Evolutionary conservation across 148 eudicot species (phyloP).

Genomic region (Camellia sinensis): DNA sequence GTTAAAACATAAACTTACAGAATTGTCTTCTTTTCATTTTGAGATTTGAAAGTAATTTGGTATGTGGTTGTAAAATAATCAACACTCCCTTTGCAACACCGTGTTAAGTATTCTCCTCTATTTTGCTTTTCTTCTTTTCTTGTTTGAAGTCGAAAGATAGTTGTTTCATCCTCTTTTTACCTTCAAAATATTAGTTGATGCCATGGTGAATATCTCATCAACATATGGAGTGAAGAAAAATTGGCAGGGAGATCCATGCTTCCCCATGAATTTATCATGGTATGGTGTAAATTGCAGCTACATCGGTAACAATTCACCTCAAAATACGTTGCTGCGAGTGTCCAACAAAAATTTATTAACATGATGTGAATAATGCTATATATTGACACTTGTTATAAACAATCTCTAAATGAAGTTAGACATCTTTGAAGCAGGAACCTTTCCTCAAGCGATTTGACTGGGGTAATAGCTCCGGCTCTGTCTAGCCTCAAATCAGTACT

Average conservation of each 20-base stretch:
- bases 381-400: background rate
- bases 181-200: background rate
- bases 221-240: constrained; percentile 8
- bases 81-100: constrained; percentile 5
- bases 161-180: background rate
- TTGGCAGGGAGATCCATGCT: constrained; percentile 20
- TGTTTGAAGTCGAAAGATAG: background rate
- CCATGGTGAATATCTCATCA: constrained; percentile 2
- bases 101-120: background rate
- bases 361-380: too few species aligned
- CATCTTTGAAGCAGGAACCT: constrained; percentile 3
- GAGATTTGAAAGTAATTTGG: background rate
- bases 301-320: background rate
- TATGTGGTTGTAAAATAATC: background rate
- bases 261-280: background rate
- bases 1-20: background rate
- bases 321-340: background rate
- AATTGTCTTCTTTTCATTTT: background rate
- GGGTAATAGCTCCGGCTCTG: background rate
- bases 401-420: background rate
- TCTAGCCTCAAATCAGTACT: background rate
- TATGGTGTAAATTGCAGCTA: constrained; percentile 5
- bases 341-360: background rate
- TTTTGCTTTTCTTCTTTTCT: background rate
- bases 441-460: constrained; percentile 10